These are phyloP conservation scores for Candida insectorum DNA, from an alignment of 805 yeast genomes.

Conservation along the genomic window DNA sequence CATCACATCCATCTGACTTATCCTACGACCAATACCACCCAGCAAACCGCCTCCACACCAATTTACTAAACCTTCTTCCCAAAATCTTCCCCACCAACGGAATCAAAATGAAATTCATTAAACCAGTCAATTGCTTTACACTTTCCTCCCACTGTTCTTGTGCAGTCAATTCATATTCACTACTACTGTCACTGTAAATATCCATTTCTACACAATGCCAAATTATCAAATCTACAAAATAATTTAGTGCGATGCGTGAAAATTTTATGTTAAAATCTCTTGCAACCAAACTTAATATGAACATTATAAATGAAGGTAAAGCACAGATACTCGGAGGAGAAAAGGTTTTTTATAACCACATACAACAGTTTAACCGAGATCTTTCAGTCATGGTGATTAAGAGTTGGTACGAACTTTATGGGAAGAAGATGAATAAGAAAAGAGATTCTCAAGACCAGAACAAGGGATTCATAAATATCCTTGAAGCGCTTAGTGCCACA, in stretches of 20 bases:
- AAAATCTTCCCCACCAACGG: conserved; percentile 66
- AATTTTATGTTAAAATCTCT: too few relatives aligned
- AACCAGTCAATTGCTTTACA: conserved; percentile 53
- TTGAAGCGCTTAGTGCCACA: conserved; percentile 93
- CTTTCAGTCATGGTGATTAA: conserved; percentile 78
- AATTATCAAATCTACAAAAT: too few relatives aligned
- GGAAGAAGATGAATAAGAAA: conserved; percentile 9
- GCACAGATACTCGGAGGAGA: conserved; percentile 80
- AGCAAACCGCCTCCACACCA: conserved; percentile 35
- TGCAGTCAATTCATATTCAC: conserved; percentile 45
- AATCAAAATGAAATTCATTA: conserved; percentile 55
- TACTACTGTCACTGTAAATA: too few relatives aligned
- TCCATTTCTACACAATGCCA: too few relatives aligned
- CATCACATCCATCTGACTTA: too few relatives aligned
- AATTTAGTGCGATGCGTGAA: too few relatives aligned
- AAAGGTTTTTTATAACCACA: conserved; percentile 89
- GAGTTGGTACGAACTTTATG: conserved; percentile 66
- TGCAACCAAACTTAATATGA: too few relatives aligned
- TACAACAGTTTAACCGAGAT: conserved; percentile 96
- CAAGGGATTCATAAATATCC: conserved; percentile 48
- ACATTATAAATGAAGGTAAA: conserved; percentile 63
- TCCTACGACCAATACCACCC: conserved; percentile 28
- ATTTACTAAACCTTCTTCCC: conserved; percentile 58
- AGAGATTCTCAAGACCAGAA: conserved; percentile 12
- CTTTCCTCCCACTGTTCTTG: conserved; percentile 77